Evolutionary conservation across 306 rosid species (phyloP).

Genomic region (Cercis canadensis): DNA sequence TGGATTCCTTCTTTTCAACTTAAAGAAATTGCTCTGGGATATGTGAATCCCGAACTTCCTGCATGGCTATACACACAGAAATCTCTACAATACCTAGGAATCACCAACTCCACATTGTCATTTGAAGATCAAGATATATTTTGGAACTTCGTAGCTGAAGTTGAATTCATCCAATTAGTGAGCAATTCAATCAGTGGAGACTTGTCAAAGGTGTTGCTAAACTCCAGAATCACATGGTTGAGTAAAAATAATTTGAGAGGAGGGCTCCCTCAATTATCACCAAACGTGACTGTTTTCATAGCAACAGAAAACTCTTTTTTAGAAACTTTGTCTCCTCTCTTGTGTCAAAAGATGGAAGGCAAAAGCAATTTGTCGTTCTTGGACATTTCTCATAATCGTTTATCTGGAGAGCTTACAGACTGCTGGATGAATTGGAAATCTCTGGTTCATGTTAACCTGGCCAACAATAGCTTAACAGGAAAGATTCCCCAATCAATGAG

Average conservation of each 20-base stretch:
- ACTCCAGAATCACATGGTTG: background rate
- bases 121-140: slow-evolving; percentile 21
- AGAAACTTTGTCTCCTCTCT: slow-evolving; percentile 26
- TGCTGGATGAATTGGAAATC: too few species aligned
- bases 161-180: background rate
- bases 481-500: slow-evolving; percentile 5
- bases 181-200: slow-evolving; percentile 9
- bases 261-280: slow-evolving; percentile 14
- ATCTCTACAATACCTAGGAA: background rate
- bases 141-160: slow-evolving; percentile 7
- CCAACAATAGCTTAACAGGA: slow-evolving; percentile 20
- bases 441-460: background rate
- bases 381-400: slow-evolving; percentile 7
- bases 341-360: background rate
- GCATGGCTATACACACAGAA: slow-evolving; percentile 33
- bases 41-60: slow-evolving; percentile 33
- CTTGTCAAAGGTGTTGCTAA: slow-evolving; percentile 12
- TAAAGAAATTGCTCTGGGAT: background rate
- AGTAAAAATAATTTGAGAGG: background rate
- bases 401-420: slow-evolving; percentile 26
- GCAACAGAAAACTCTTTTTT: slow-evolving; percentile 12
- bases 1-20: slow-evolving; percentile 35
- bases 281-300: slow-evolving; percentile 10
- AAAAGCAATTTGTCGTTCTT: background rate
- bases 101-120: background rate